phyloP scores from a whole-genome alignment of 371 early-diverging fungal species.

The Syncephalastrum monosporum region DNA sequence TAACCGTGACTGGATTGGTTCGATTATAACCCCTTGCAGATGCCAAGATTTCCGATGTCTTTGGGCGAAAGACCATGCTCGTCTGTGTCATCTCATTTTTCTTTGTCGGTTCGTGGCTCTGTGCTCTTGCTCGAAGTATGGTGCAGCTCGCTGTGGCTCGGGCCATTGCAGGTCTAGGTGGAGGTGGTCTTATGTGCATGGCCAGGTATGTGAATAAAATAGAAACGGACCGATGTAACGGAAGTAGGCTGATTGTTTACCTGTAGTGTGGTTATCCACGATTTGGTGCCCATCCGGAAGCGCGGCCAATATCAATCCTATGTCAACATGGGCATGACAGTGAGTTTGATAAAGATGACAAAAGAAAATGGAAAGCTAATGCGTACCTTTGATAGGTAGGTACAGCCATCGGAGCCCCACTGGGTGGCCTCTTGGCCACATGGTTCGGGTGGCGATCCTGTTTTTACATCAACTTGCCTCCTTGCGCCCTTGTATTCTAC shows the following conservation, averaged over 20 bases:
- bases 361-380: constrained; percentile 1
- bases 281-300: constrained; percentile 29
- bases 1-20: not conserved
- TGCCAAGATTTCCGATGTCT: constrained; percentile 37
- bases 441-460: constrained; percentile 64
- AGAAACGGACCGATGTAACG: not conserved
- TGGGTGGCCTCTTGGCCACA: constrained; percentile 55
- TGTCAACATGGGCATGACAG: constrained; percentile 40
- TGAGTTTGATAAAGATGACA: constrained; percentile 8
- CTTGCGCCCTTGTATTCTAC: constrained; percentile 49
- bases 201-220: not conserved
- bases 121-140: constrained; percentile 56
- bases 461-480: constrained; percentile 77
- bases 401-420: constrained; percentile 35
- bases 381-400: constrained; percentile 15
- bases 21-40: constrained; percentile 12
- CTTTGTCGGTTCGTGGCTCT: constrained; percentile 39
- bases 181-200: constrained; percentile 62
- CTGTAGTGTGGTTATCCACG: constrained; percentile 24
- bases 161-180: constrained; percentile 77
- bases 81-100: constrained; percentile 28
- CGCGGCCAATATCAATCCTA: constrained; percentile 42
- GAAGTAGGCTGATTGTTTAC: not conserved
- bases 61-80: constrained; percentile 37
- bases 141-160: constrained; percentile 71